Evolutionary conservation across 768 basidiomycete genomes (phyloP).

Genomic region (Cystobasidium ongulense): DNA sequence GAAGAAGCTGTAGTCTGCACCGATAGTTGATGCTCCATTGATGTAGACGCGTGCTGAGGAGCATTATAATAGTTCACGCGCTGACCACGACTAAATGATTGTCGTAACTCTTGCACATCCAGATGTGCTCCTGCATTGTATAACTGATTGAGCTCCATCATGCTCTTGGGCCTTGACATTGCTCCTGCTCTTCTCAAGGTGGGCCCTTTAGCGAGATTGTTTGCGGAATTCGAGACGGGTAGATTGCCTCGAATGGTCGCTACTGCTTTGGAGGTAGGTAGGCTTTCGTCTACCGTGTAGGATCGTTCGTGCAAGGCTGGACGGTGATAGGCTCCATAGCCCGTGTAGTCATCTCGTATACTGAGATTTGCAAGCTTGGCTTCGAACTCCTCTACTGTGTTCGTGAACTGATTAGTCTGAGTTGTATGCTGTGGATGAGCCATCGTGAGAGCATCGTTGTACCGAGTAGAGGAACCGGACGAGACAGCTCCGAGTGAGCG

Average conservation of each 20-base stretch:
- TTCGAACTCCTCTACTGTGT: slow-evolving; percentile 20
- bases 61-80: background rate
- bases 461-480: background rate
- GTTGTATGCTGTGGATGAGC: background rate
- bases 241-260: slow-evolving; percentile 1
- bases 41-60: background rate
- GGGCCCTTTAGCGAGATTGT: background rate
- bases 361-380: background rate
- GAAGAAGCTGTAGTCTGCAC: background rate
- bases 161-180: slow-evolving; percentile 36
- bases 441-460: slow-evolving; percentile 3
- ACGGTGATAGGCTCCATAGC: slow-evolving; percentile 1
- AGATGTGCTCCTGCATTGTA: background rate
- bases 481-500: slow-evolving; percentile 12
- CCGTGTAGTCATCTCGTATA: background rate
- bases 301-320: background rate
- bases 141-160: slow-evolving; percentile 38
- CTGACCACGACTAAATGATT: background rate
- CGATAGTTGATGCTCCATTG: background rate
- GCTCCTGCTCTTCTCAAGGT: background rate
- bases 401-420: background rate
- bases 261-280: background rate
- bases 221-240: background rate
- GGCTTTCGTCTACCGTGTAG: background rate
- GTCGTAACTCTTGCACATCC: background rate